Percentiles rank a stretch among this genome's conserved stretches.
phyloP scores from a whole-genome alignment of 805 yeast species.

The Wickerhamomyces kurtzmanii region DNA sequence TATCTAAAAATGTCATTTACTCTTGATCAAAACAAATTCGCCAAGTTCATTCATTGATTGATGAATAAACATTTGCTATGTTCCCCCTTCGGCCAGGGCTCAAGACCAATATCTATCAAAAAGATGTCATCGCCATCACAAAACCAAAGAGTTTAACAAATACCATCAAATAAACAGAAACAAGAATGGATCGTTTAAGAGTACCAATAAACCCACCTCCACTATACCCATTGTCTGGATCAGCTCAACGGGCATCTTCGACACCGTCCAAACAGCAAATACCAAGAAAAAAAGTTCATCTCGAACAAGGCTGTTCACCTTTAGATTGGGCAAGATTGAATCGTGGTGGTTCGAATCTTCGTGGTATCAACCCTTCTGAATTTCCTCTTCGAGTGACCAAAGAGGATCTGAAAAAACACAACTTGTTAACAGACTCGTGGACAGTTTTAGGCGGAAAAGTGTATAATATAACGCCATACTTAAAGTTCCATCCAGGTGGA shows the following conservation, averaged over 20 bases:
- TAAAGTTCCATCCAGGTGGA: conserved; percentile 93
- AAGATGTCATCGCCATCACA: too few relatives aligned
- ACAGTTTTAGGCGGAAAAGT: conserved; percentile 71
- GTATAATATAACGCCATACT: conserved; percentile 77
- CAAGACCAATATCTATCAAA: too few relatives aligned
- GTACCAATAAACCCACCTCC: too few relatives aligned
- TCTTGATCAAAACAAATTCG: too few relatives aligned
- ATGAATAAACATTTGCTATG: too few relatives aligned
- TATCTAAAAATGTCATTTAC: too few relatives aligned
- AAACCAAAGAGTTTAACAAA: too few relatives aligned
- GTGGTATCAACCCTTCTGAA: conserved; percentile 40
- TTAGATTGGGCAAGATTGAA: conserved; percentile 74
- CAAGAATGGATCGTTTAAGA: too few relatives aligned
- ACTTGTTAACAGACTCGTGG: conserved; percentile 68
- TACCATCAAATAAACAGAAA: too few relatives aligned
- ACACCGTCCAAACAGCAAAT: conserved; percentile 1
- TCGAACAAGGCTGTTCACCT: conserved; percentile 78
- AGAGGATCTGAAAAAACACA: conserved; percentile 54
- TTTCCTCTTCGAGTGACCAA: conserved; percentile 50
- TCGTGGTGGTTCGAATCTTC: conserved; percentile 34
- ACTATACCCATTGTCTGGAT: conserved; percentile 7
- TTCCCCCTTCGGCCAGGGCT: too few relatives aligned
- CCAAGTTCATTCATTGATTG: too few relatives aligned
- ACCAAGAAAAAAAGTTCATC: conserved; percentile 44
- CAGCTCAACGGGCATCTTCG: conserved; percentile 10